Base-by-base conservation (phyloP, 2,329 filamentous ascomycete species). In the Zalaria obscura region DNA sequence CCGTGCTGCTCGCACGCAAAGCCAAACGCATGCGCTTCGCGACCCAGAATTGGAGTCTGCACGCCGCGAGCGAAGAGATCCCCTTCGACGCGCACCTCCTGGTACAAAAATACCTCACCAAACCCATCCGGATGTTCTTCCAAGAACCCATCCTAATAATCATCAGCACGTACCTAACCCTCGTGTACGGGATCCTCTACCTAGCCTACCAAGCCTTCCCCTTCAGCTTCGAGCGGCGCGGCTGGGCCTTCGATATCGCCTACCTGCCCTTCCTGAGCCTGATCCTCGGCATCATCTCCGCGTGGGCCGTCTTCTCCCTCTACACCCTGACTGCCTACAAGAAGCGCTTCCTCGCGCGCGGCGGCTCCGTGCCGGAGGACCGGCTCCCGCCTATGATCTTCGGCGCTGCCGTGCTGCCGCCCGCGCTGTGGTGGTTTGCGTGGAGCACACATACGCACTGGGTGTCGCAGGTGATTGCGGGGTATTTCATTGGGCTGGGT, bases 381-480 rank as follows among this genome's bases (percentile, higher is more conserved):
- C 59, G 67, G 2, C 56, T 72, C 1, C 57, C 62, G 4, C 64
- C 66, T 0, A 63, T 68, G 47, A 74, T 78, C 48, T 48, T 69
- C 6, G 73, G 69, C 3, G 63, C 68, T 4, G 44, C 73, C 9
- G 57, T 71, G 3, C 53, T 68, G 1, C 63, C 67, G 2, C 55
- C 61, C 5, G 65, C 67, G 1, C 54, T 74, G 25, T 70, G 73
- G 47, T 69, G 66, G 67, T 73, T 73, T 45, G 67, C 63, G 1
- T 73, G 68, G 69, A 38, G 58, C 55, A 55, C 56, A 3, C 58
- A 62, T 42, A 5, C 60, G 60, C 43, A 66, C 64, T 65, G 61
- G 59, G 60, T 63, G 7, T 56, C 58, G 1, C 64, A 66, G 44
- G 60, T 66, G 25, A 44, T 67, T 3, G 55, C 61, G 1, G 61